Base-by-base conservation (phyloP, 805 yeast genomes). In the Dipodascus albidus region DNA sequence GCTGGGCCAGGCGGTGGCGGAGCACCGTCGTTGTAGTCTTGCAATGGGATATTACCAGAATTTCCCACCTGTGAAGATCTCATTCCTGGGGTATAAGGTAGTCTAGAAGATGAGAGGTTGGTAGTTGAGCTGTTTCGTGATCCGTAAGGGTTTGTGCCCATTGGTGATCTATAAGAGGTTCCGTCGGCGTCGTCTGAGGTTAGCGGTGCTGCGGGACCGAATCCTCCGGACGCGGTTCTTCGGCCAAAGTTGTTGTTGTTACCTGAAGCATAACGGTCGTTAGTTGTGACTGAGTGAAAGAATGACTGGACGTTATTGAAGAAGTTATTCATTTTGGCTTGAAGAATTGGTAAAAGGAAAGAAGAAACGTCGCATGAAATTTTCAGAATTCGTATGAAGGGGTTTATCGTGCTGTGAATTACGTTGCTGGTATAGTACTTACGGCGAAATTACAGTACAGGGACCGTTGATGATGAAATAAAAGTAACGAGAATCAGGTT, bases 1-100 rank as follows among this genome's bases (percentile, higher is more conserved):
- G 20, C 44, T 57, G 90, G 87, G 52, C 91, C 81, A 6, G 72
- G 72, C n/a, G 76, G 72, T 15, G 73, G 70, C 14, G 74, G 70
- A 23, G 85, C 83, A 50, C 95, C 95, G 48, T 80, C 85, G 62
- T 62, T 54, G 59, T 67, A 68, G 58, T 57, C 73, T 58, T 53
- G 69, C 53, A 68, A 66, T 61, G 72, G 74, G 54, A 69, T 62
- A 17, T 38, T 38, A 47, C 53, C 48, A 50, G 58, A 54, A 54
- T 66, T 64, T 24, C 64, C 64, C 15, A 67, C 55, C 60, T 62
- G 72, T 50, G 56, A 59, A 41, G 68, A 60, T 48, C 70, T 65
- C 58, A 63, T 57, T 23, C 70, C 71, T 33, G 66, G 72, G 1
- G 66, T 60, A 58, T 71, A 64, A 31, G 63, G 63, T 17, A 38